Evolutionary conservation across 2,329 filamentous ascomycete species (phyloP).

Genomic region (Exophiala mesophila): DNA sequence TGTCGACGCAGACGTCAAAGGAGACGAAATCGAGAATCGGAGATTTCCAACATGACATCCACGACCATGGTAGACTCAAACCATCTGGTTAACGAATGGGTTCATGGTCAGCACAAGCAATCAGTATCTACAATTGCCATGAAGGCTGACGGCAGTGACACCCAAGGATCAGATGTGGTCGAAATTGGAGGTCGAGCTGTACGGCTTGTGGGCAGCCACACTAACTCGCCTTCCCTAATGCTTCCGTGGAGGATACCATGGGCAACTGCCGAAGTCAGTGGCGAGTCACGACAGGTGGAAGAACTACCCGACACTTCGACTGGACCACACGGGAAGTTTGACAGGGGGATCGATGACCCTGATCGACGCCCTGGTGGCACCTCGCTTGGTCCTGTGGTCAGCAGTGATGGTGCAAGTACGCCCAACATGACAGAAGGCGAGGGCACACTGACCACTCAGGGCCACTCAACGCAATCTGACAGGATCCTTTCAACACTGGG

Average conservation of each 20-base stretch:
- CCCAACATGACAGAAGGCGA: neutral
- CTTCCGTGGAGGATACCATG: neutral
- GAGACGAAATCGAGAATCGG: neutral
- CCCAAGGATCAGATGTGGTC: neutral
- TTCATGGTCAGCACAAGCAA: conserved; percentile 1
- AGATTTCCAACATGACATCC: neutral
- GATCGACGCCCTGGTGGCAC: neutral
- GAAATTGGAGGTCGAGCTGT: conserved; percentile 1
- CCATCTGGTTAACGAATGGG: neutral
- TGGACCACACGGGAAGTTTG: neutral
- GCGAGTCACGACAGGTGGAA: neutral
- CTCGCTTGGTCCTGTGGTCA: neutral
- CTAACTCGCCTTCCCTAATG: neutral
- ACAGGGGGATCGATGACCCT: neutral
- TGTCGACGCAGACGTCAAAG: conserved; percentile 40
- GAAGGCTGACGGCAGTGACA: neutral
- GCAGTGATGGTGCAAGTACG: neutral
- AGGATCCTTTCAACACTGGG: no score
- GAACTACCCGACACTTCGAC: conserved; percentile 3
- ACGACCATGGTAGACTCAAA: neutral
- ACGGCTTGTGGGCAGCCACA: neutral
- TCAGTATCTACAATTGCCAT: neutral
- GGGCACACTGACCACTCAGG: no score
- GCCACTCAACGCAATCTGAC: no score
- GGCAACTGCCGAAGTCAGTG: conserved; percentile 3